Evolutionary conservation across 345 rosid genomes (phyloP).

Genomic region (Syzygium jambos): DNA sequence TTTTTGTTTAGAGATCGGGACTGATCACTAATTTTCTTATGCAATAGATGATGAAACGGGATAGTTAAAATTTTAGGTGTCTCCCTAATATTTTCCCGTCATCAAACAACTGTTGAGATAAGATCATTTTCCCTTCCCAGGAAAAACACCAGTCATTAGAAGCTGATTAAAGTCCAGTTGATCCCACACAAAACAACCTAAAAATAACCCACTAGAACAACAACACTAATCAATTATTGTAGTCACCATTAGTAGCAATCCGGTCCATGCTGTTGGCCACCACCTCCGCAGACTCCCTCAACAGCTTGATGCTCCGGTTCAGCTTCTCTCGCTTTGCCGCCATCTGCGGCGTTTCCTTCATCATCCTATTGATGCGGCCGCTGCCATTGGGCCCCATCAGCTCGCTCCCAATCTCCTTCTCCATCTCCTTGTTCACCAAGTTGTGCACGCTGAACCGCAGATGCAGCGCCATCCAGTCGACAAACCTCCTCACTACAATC

Average conservation of each 20-base stretch:
- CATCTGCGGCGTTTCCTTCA: conserved; percentile 16
- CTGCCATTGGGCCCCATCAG: conserved; percentile 5
- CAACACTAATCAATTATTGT: too few species aligned
- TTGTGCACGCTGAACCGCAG: conserved; percentile 1
- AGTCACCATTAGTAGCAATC: not conserved
- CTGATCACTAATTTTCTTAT: too few species aligned
- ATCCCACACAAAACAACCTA: not conserved
- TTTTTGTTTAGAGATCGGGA: too few species aligned
- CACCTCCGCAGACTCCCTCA: conserved; percentile 13
- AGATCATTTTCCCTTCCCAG: not conserved
- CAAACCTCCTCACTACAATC: conserved; percentile 16
- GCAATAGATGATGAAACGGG: not conserved
- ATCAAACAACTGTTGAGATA: not conserved
- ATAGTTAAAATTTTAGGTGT: conserved; percentile 30
- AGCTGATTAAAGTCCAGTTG: not conserved
- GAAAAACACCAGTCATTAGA: not conserved
- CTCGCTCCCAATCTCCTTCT: conserved; percentile 5
- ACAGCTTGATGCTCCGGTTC: conserved; percentile 9
- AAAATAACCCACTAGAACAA: not conserved
- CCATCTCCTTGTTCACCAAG: conserved; percentile 16
- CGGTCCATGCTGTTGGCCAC: conserved; percentile 7
- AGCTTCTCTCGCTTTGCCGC: conserved; percentile 18
- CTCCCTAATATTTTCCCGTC: not conserved
- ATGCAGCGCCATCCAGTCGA: conserved; percentile 15
- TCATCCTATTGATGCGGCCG: conserved; percentile 12